A percentile compares a stretch with the other conserved stretches of the same genome.
phyloP scores from a whole-genome alignment of 139 green algal species.

The Micractinium conductrix region DNA sequence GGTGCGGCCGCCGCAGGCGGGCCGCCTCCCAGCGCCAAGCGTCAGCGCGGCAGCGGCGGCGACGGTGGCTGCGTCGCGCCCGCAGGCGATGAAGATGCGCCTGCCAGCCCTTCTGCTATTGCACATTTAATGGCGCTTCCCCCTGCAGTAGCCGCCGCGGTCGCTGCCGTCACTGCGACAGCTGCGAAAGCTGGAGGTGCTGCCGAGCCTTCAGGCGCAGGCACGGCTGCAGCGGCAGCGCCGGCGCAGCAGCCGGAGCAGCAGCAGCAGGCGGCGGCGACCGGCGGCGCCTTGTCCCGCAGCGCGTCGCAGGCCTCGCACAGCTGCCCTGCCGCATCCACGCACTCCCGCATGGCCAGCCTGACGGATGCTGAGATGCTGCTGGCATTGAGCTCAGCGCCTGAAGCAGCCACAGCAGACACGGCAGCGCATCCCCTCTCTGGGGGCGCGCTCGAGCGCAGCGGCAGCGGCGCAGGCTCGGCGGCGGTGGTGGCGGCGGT shows the following conservation, averaged over 20 bases:
- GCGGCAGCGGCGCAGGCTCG: background rate
- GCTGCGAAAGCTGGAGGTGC: too few species aligned
- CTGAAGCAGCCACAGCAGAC: constrained; percentile 13
- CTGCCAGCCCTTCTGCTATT: too few species aligned
- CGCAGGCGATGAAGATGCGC: too few species aligned
- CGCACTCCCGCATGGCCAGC: background rate
- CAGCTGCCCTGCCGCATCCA: background rate
- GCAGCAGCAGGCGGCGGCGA: background rate
- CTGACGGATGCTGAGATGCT: constrained; percentile 23
- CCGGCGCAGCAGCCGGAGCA: background rate
- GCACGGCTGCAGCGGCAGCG: too few species aligned
- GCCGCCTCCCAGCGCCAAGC: constrained; percentile 10
- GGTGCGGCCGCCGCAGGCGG: background rate
- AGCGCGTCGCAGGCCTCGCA: background rate
- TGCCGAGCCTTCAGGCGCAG: too few species aligned
- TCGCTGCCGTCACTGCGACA: too few species aligned
- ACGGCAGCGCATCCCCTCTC: background rate
- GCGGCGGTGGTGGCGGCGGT: background rate
- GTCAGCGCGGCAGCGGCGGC: constrained; percentile 1
- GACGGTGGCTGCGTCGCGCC: too few species aligned
- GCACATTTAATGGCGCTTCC: too few species aligned
- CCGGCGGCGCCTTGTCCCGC: background rate
- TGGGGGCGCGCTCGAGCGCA: background rate
- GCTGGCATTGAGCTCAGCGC: background rate
- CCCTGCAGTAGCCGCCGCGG: too few species aligned